Evolutionary conservation across 805 yeast genomes (phyloP).

Genomic region (Candida mattraensis): DNA sequence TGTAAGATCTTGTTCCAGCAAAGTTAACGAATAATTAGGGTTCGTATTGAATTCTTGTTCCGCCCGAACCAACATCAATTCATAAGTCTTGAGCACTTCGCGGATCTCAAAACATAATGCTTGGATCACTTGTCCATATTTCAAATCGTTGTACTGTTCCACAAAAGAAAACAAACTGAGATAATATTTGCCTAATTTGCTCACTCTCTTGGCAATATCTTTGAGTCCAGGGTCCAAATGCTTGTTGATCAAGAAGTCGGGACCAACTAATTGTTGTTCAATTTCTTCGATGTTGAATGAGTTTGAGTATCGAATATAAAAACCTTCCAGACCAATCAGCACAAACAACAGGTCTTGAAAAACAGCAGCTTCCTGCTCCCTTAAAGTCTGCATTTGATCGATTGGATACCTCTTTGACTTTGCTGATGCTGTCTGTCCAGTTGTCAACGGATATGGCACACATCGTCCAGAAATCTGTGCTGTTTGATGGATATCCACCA

Average conservation of each 20-base stretch:
- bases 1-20: conserved; percentile 52
- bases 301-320: conserved; percentile 67
- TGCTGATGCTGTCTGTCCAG: no score
- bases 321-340: conserved; percentile 74
- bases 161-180: conserved; percentile 58
- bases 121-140: conserved; percentile 73
- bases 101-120: conserved; percentile 65
- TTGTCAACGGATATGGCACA: no score
- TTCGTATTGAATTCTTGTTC: conserved; percentile 54
- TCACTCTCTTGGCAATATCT: conserved; percentile 62
- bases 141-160: conserved; percentile 53
- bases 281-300: conserved; percentile 48
- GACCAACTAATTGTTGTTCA: conserved; percentile 53
- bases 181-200: conserved; percentile 62
- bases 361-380: conserved; percentile 71
- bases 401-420: conserved; percentile 39
- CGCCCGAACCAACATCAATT: conserved; percentile 38
- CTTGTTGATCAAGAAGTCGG: conserved; percentile 72
- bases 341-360: conserved; percentile 69
- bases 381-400: conserved; percentile 44
- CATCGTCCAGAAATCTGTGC: conserved; percentile 17
- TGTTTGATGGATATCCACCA: conserved; percentile 9
- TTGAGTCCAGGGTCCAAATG: conserved; percentile 73
- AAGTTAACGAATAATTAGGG: conserved; percentile 55
- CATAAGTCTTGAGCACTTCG: conserved; percentile 38